Evolutionary conservation across 2,329 filamentous ascomycete genomes (phyloP).

Genomic region (Talaromyces sp.): DNA sequence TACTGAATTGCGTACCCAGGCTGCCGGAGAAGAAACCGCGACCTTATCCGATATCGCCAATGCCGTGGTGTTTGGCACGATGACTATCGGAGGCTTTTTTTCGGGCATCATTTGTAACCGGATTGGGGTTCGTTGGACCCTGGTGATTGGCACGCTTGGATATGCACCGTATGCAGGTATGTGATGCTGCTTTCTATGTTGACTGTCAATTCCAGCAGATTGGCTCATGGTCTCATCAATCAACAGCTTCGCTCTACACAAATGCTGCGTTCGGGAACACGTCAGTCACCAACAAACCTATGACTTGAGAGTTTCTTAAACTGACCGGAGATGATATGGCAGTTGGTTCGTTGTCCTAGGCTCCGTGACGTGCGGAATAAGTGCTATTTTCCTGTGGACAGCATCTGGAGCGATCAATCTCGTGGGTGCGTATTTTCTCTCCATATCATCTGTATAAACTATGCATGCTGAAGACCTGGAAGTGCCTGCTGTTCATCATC

Average conservation of each 20-base stretch:
- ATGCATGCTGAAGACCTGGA: too few relatives aligned
- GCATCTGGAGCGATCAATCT: constrained; percentile 6
- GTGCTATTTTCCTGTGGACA: constrained; percentile 3
- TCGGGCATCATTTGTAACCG: constrained; percentile 4
- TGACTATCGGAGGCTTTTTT: background rate
- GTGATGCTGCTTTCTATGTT: background rate
- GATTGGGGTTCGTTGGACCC: constrained; percentile 1
- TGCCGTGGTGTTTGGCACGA: constrained; percentile 1
- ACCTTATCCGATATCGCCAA: constrained; percentile 2
- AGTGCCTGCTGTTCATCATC: background rate
- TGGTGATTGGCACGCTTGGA: constrained; percentile 1
- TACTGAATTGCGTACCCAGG: background rate
- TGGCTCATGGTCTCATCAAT: background rate
- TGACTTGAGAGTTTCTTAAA: too few relatives aligned
- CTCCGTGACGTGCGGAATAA: background rate
- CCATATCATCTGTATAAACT: too few relatives aligned
- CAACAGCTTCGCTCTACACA: constrained; percentile 1
- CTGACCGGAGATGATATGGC: background rate
- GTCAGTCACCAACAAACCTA: background rate
- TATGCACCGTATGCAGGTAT: constrained; percentile 6
- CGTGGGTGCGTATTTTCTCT: background rate
- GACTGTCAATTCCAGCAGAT: too few relatives aligned
- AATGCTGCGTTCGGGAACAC: constrained; percentile 4
- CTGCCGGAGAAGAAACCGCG: background rate
- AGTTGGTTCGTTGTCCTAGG: constrained; percentile 4